Base-by-base conservation (phyloP, 345 rosid genomes). In the Acer yangbiense region DNA sequence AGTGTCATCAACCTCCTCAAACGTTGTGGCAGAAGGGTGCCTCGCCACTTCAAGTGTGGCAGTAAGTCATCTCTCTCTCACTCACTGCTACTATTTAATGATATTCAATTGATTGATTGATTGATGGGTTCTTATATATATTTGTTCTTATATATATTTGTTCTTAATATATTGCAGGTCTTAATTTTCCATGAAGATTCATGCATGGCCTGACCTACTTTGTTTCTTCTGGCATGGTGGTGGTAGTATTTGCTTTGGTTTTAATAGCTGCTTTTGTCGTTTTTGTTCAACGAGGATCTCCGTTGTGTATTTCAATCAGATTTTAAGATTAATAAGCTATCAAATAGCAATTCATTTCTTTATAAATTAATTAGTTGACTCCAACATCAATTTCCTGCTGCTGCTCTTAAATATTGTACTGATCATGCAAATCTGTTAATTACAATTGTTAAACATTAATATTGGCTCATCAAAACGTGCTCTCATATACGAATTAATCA, bases 31-130 rank as follows among this genome's bases (percentile, higher is more conserved):
- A 75, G 71, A 16, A 54, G 29, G 12, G 78, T 75, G 2, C 78
- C 78, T 55, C 44, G 63, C 10, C 71, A 65, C 50, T 75, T 75
- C 71, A 64, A 75, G 50, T 65, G 78, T 54, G 78, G 78, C 18
- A 65, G 78, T 65, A 75, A 65, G 78, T 35, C 39, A 4, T 32
- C 39, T 57, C 66, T 4, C 3, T 20, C 62, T 18, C 62, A 0
- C 21, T 18, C 39, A 4, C 9, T 17, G 7, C 23, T 57, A 7
- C 55, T 50, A 3, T 50, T 50, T 50, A 17, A n/a, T 57, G 62
- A 17, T 57, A 9, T 43, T 7, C 6, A 8, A 7, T 43, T 8
- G 9, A 41, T 57, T 17, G 62, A 6, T 50, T 8, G 9, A 41
- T 57, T 17, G 62, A 6, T 25, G 20, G 9, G 21, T 21, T 61